Evolutionary conservation across 257 asterid genomes (phyloP), one percentile per base, ranked within the genome.

Genomic region (Buddleja alternifolia): DNA sequence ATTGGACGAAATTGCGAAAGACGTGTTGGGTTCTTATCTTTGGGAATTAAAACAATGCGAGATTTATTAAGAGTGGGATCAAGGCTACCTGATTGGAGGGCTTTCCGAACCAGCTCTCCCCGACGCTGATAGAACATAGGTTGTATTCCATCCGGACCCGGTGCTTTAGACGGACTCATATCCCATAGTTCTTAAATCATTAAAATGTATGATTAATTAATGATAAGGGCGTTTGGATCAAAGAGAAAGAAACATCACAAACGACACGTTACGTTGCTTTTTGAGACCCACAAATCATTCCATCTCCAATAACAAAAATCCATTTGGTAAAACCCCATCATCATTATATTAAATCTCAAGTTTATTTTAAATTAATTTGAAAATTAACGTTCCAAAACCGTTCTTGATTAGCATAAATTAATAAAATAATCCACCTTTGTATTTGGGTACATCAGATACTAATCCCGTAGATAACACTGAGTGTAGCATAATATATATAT

Each of bases 261-360:
- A 81, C 48, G 92, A 86, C 94, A 75, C 55, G 36, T 10, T 68
- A 72, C 71, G 81, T 63, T 66, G 75, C 73, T 11, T 34, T 47
- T 65, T 24, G 68, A 75, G 64, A 73, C 84, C 82, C 86, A 75
- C 83, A 75, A 60, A 75, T 80, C 84, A 76, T 83, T 85, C 85
- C 75, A 73, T 77, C 77, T 77, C 80, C 89, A 81, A 75, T 62
- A 59, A 77, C 81, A 70, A 59, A 80, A 80, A 10, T 75, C 87
- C 84, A 81, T 41, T 55, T 77, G 67, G 7, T 10, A 29, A 48
- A 58, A 32, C 75, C 75, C 70, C 82, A 64, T 63, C 58, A 56
- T 73, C 76, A 62, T n/a, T 52, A 69, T 62, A 45, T 61, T 61
- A 78, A 29, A 70, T 72, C 69, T 61, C 45, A 7, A 71, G 39